Conservation (phyloP, 2,329 filamentous ascomycete species). For the Penicillium palitans region DNA sequence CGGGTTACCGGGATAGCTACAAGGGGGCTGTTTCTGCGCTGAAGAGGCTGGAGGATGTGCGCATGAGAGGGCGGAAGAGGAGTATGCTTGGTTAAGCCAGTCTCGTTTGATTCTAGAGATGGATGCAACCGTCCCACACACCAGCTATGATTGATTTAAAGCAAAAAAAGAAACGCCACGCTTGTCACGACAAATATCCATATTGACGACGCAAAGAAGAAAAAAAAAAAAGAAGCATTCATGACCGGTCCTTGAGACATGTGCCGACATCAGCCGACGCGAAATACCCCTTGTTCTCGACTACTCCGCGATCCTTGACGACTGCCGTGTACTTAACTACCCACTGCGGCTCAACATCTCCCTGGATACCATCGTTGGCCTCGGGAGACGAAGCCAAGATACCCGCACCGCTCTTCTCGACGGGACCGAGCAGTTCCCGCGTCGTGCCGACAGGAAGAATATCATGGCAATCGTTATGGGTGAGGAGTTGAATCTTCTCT, state of each 20-base stretch:
- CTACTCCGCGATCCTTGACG: conserved; percentile 87
- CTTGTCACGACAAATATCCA: conserved; percentile 20
- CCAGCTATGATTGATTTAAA: conserved; percentile 15
- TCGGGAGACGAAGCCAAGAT: conserved; percentile 66
- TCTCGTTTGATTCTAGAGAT: conserved; percentile 11
- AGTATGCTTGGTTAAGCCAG: conserved; percentile 84
- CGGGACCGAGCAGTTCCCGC: conserved; percentile 75
- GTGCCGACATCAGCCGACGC: conserved; percentile 72
- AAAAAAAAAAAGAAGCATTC: conserved; percentile 12
- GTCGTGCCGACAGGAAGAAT: conserved; percentile 84
- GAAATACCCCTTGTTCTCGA: conserved; percentile 98
- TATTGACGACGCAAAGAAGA: not conserved
- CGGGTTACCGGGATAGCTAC: conserved; percentile 71
- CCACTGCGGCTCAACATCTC: conserved; percentile 85
- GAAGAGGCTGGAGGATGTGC: conserved; percentile 83
- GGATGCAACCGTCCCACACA: conserved; percentile 2
- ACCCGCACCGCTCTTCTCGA: conserved; percentile 71
- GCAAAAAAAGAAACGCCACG: conserved; percentile 22
- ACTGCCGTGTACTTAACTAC: conserved; percentile 97
- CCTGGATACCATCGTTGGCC: conserved; percentile 60
- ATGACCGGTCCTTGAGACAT: conserved; percentile 38
- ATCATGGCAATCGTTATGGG: conserved; percentile 91
- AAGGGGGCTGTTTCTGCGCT: conserved; percentile 74
- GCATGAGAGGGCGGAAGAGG: conserved; percentile 90
- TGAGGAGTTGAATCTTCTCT: conserved; percentile 80